Base-by-base conservation (phyloP, 495 filamentous ascomycete genomes). In the Aspergillus nanangensis region DNA sequence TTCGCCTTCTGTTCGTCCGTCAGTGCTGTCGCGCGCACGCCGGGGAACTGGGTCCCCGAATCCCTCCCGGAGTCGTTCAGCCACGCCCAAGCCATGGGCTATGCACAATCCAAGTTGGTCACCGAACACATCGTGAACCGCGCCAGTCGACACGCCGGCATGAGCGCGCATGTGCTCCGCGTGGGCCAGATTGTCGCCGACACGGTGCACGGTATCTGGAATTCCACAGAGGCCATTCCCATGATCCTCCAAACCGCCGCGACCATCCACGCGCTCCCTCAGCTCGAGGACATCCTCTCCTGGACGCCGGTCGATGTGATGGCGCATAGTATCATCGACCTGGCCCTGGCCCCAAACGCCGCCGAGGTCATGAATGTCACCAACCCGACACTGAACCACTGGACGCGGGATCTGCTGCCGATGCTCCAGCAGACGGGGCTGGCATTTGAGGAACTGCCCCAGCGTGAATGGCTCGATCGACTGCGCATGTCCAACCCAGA, bases 231-330 rank as follows among this genome's bases (percentile, higher is more conserved):
- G 53, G 80, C 79, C 5, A 84, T 79, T 61, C 79, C 82, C 9
- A 53, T 82, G 55, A 75, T 84, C 60, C 53, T 84, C 10, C 70
- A 67, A 22, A 71, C 65, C 0, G 66, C 70, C 10, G 54, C 59
- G 11, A 56, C 74, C 0, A 69, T 76, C 10, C 65, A 68, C 0
- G 71, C 67, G 27, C 62, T 86, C 1, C 82, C 82, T 0, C 48
- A 66, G n/a, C 60, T 86, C 0, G 53, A 70, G 1, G 70, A 79
- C 31, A 53, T 69, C 20, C 55, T 80, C 14, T 67, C 62, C 27
- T 86, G 82, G 82, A 60, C 84, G 9, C 78, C 81, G 0, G 76
- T 83, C 1, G 79, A 85, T 55, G 43, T 74, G 5, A 76, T 81
- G 3, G 82, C 82, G 13, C 33, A 36, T 3, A 56, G 51, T n/a